Base-by-base conservation (phyloP, 2,329 filamentous ascomycete species). In the Periconia sp. region DNA sequence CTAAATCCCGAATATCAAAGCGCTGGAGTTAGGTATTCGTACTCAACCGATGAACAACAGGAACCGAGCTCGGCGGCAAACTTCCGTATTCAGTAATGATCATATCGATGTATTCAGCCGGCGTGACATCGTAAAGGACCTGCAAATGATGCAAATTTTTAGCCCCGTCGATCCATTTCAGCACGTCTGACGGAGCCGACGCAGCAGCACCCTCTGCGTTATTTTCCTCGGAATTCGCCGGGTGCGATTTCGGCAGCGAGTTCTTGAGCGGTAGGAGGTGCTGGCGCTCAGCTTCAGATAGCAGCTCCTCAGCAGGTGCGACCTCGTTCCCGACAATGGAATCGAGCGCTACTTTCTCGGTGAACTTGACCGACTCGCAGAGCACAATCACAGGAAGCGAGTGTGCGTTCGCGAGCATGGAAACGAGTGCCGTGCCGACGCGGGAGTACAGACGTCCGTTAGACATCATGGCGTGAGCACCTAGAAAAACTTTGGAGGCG, bases 311-410 rank as follows among this genome's bases (percentile, higher is more conserved):
- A 74, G 91, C 68, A 72, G 92, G 82, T 76, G 85, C 92, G 57
- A 97, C 88, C 78, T 99, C 94, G 73, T 99, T 99, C 66, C 91
- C 88, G 41, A 94, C 93, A 61, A 97, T 90, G 20, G 91, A 93
- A 75, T 97, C 94, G 14, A 95, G 85, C 7, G 91, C 90, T 11
- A 97, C 91, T 53, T 91, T 88, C 64, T 91, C 87, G 66, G 94
- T 90, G 72, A 97, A 97, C 76, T 97, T 99, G 77, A 97, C 87
- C 3, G 89, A 94, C 77, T 97, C 93, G 73, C 91, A 96, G 54
- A 95, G 89, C 2, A 95, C 91, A 33, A 95, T 87, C 54, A 97
- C 91, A 1, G 90, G 89, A 37, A 92, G 84, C 53, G 88, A 87
- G 18, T 86, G 81, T 52, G 89, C 85, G 48, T 87, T 85, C 6